phyloP scores from a whole-genome alignment of 139 green algal species.

The Trebouxia sp. region DNA sequence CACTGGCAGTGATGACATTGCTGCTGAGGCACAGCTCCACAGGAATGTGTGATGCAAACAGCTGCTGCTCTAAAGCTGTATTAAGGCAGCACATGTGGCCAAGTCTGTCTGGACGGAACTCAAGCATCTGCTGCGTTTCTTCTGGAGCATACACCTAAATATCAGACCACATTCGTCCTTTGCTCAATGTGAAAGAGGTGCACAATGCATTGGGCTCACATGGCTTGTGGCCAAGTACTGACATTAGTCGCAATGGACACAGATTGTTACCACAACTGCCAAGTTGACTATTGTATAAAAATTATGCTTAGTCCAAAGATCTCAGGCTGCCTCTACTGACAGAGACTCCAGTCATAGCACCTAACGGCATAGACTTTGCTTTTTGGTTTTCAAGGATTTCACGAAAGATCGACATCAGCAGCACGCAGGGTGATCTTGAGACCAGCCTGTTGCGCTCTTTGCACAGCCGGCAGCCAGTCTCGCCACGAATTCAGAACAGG shows the following conservation, averaged over 20 bases:
- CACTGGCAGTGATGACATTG: slow-evolving; percentile 59
- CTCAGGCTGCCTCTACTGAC: no score
- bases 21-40: slow-evolving; percentile 81
- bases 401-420: slow-evolving; percentile 66
- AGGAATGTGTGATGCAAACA: slow-evolving; percentile 55
- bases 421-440: slow-evolving; percentile 75
- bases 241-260: no score
- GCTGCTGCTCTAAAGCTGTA: slow-evolving; percentile 46
- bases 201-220: no score
- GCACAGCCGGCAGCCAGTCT: slow-evolving; percentile 59
- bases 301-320: no score
- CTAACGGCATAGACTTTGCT: no score
- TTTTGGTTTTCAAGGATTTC: no score
- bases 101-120: slow-evolving; percentile 68
- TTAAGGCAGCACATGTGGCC: slow-evolving; percentile 83
- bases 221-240: no score
- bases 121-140: slow-evolving; percentile 69
- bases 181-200: no score
- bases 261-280: no score
- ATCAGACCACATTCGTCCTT: no score
- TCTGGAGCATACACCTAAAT: slow-evolving; percentile 48
- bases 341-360: no score
- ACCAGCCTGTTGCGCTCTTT: slow-evolving; percentile 48
- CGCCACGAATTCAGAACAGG: slow-evolving; percentile 61
- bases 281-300: no score